Percentiles rank a stretch among this genome's conserved stretches.
Evolutionary conservation across 2,329 filamentous ascomycete species (phyloP).

Genomic region (Pleomassaria siparia): DNA sequence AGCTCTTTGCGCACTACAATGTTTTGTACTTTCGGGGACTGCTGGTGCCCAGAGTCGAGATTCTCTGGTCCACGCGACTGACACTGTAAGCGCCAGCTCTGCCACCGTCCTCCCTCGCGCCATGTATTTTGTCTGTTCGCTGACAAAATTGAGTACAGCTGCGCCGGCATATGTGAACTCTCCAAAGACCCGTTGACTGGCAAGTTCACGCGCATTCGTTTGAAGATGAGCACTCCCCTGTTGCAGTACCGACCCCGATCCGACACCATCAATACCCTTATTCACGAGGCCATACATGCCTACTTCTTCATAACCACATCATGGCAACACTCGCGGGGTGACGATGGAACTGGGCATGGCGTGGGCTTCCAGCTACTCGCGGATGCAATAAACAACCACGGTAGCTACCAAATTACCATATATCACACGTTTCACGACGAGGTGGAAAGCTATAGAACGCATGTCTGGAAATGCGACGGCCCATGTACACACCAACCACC

Average conservation of each 20-base stretch:
- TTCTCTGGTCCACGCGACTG: constrained; percentile 47
- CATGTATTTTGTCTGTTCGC: background rate
- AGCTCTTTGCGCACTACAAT: constrained; percentile 45
- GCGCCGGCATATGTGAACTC: constrained; percentile 50
- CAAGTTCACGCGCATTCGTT: constrained; percentile 43
- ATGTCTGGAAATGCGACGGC: constrained; percentile 49
- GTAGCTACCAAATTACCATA: constrained; percentile 44
- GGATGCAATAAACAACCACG: constrained; percentile 49
- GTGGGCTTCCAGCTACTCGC: constrained; percentile 47
- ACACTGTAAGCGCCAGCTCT: constrained; percentile 39
- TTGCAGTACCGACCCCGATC: constrained; percentile 48
- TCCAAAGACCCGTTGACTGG: constrained; percentile 40
- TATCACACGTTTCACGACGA: constrained; percentile 51
- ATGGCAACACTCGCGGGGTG: constrained; percentile 45
- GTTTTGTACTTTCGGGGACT: constrained; percentile 47
- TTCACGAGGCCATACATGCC: constrained; percentile 50
- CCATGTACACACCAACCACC: constrained; percentile 42
- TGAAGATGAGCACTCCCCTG: constrained; percentile 48
- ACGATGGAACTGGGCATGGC: constrained; percentile 48
- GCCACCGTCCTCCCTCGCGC: background rate
- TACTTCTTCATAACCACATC: constrained; percentile 51
- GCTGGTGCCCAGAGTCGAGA: constrained; percentile 43
- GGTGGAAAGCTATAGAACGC: constrained; percentile 49
- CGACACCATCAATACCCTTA: constrained; percentile 48
- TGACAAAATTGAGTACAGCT: constrained; percentile 22